Percentiles rank a stretch among this genome's conserved stretches.
Evolutionary conservation across 257 asterid species (phyloP).

Genomic region (Petrea volubilis): DNA sequence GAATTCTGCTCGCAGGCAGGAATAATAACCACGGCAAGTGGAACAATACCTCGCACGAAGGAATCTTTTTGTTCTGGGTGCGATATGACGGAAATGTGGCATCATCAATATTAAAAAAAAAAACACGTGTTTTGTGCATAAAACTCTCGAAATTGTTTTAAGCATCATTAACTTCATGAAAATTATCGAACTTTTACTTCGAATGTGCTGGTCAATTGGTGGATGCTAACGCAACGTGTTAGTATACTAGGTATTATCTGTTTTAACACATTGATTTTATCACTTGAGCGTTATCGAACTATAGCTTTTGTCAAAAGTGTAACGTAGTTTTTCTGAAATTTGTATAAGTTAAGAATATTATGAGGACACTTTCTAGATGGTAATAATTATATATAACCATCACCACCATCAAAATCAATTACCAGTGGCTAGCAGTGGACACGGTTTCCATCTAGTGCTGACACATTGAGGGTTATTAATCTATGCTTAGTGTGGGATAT

Average conservation of each 20-base stretch:
- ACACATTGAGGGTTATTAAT: not conserved
- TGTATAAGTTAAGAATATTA: not conserved
- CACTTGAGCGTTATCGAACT: not conserved
- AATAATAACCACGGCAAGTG: too few relatives aligned
- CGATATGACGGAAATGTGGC: too few relatives aligned
- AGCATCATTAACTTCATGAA: not conserved
- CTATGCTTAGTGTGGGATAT: not conserved
- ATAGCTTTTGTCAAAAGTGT: not conserved
- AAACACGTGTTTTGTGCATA: not conserved
- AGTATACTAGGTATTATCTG: not conserved
- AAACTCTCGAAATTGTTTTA: not conserved
- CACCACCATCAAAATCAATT: not conserved
- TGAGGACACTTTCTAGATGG: not conserved
- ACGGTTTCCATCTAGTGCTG: conserved; percentile 4
- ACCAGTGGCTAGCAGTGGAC: not conserved
- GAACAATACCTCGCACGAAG: too few relatives aligned
- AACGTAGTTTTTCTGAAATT: not conserved
- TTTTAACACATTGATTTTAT: not conserved
- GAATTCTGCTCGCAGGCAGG: too few relatives aligned
- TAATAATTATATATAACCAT: not conserved
- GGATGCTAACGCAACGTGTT: not conserved
- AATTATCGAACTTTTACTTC: not conserved
- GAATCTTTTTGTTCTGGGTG: too few relatives aligned
- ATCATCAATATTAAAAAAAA: too few relatives aligned
- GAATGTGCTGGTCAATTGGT: not conserved